Base-by-base conservation (phyloP, 2,329 filamentous ascomycete species). In the Fusarium circinatum region DNA sequence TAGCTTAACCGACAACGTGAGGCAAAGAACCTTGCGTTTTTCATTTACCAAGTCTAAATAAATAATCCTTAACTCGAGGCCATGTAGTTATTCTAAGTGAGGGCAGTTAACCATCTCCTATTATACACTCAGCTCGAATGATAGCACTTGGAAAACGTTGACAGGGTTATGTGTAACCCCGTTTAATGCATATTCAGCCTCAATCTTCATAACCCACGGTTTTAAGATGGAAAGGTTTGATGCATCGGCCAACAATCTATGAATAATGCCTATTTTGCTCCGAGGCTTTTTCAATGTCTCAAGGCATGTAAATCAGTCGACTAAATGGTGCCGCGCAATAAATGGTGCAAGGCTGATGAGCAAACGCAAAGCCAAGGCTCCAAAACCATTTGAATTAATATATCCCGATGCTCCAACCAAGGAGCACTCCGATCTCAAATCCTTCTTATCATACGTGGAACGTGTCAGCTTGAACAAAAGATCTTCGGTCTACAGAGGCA, bases 401-500 rank as follows among this genome's bases (percentile, higher is more conserved):
- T 89, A 86, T 73, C 87, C 88, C 20, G 82, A 86, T 8, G 73
- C 86, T 39, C 80, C 84, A 32, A 84, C 81, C 49, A 79, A 82
- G 30, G 83, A 89, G 51, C 93, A 95, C 80, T 83, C 89, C 73
- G 88, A 92, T 76, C 85, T 94, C 8, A 74, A 84, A 3, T 89
- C 90, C 0, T 96, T 94, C 79, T 80, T 93, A 34, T 83, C 86
- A 32, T 91, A 95, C 80, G 91, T 91, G 10, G 80, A 85, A 26
- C 87, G 88, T 56, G 86, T 83, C 0, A 85, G 86, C 2, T 85
- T 94, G 28, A 86, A 89, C 71, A 80, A 84, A 2, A 82, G 80
- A 9, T 90, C 88, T 22, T 90, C 89, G 1, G 86, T 90, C 49
- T 95, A 91, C 79, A 84, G 91, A 47, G 94, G 94, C 73, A 96